Percentiles rank a stretch among this genome's conserved stretches.
Conservation (phyloP, 768 basidiomycete genomes). For the Boletus fagicola region DNA sequence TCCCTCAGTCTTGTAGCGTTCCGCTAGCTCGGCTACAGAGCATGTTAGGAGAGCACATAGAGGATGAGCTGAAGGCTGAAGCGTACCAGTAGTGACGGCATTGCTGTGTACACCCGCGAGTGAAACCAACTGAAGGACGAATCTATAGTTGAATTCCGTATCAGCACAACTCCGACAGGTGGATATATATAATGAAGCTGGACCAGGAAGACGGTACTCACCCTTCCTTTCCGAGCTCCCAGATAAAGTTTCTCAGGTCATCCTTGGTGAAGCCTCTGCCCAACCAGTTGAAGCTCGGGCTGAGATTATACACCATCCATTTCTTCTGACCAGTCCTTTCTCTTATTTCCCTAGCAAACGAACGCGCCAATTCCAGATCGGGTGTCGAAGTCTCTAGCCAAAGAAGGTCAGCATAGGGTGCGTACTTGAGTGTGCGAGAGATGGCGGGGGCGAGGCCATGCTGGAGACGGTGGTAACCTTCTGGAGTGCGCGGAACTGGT, state of each 20-base stretch:
- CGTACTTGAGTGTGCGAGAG: conserved; percentile 74
- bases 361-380: conserved; percentile 72
- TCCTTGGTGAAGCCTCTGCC: conserved; percentile 73
- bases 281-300: conserved; percentile 94
- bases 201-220: conserved; percentile 28
- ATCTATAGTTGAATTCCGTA: conserved; percentile 43
- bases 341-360: conserved; percentile 74
- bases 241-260: conserved; percentile 80
- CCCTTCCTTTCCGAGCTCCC: conserved; percentile 91
- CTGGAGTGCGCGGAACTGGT: conserved; percentile 79
- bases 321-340: conserved; percentile 60
- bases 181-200: neutral
- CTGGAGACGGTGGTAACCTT: conserved; percentile 88
- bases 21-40: conserved; percentile 68
- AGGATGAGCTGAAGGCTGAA: neutral
- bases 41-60: conserved; percentile 4
- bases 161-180: neutral
- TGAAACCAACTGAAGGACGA: conserved; percentile 86
- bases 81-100: conserved; percentile 70
- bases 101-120: conserved; percentile 87
- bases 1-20: conserved; percentile 78
- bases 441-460: conserved; percentile 82
- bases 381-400: conserved; percentile 96
- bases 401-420: conserved; percentile 84
- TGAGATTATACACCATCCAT: conserved; percentile 90